phyloP scores from a whole-genome alignment of 164 flowering plant genomes.

The Vitis rotundifolia region DNA sequence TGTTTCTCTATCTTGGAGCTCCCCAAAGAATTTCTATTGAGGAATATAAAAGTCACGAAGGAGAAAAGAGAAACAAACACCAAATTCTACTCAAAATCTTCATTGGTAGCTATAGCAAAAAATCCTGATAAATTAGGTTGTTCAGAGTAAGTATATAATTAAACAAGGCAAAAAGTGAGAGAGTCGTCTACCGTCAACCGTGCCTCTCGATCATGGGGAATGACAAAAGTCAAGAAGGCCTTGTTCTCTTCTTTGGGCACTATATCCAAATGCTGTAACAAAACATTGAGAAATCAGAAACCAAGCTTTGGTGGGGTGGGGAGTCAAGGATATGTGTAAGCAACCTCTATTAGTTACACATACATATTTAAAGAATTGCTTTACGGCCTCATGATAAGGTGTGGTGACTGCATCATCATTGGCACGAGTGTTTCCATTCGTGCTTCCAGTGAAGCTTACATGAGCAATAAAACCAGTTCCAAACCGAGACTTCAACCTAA shows the following conservation, averaged over 20 bases:
- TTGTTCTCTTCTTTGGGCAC: conserved; percentile 82
- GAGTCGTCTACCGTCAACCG: conserved; percentile 52
- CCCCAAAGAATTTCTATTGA: conserved; percentile 55
- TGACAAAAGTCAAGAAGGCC: conserved; percentile 75
- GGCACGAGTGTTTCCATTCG: conserved; percentile 32
- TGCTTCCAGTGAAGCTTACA: conserved; percentile 58
- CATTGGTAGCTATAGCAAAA: too few relatives aligned
- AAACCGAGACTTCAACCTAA: conserved; percentile 86
- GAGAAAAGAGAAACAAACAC: neutral
- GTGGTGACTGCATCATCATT: conserved; percentile 19
- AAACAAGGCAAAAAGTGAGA: neutral
- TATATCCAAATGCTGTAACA: conserved; percentile 67
- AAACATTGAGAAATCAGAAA: conserved; percentile 19
- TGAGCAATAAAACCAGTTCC: conserved; percentile 86
- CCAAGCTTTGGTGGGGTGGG: neutral
- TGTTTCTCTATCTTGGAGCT: conserved; percentile 75
- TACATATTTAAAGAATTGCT: conserved; percentile 76
- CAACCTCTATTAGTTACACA: neutral
- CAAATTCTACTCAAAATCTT: neutral
- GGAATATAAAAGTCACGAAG: neutral
- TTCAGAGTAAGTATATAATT: neutral
- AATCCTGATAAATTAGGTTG: too few relatives aligned
- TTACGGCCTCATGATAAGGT: conserved; percentile 57
- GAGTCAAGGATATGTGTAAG: neutral
- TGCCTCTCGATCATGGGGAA: conserved; percentile 78